phyloP scores from a whole-genome alignment of 768 basidiomycete genomes.

The Kwoniella botswanensis region DNA sequence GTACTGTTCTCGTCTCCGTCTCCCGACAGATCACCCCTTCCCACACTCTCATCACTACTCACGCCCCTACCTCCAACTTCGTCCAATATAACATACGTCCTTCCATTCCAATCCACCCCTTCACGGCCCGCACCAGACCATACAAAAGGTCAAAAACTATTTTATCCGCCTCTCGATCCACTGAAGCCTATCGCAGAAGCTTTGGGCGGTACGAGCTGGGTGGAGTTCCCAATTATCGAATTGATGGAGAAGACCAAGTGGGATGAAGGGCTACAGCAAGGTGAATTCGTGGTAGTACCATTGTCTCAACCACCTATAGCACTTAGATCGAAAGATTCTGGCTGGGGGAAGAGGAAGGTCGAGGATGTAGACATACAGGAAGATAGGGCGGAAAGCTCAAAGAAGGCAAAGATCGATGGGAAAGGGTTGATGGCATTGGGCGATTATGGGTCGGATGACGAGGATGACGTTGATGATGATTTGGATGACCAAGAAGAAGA shows the following conservation, averaged over 20 bases:
- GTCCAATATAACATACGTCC: conserved; percentile 27
- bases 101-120: conserved; percentile 46
- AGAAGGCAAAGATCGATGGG: conserved; percentile 10
- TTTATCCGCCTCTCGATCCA: conserved; percentile 68
- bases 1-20: conserved; percentile 62
- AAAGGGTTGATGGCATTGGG: conserved; percentile 38
- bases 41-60: conserved; percentile 27
- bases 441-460: conserved; percentile 48
- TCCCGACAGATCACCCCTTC: conserved; percentile 58
- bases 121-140: conserved; percentile 24
- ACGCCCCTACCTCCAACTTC: neutral
- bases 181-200: conserved; percentile 61
- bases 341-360: conserved; percentile 22
- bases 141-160: conserved; percentile 23
- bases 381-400: conserved; percentile 1
- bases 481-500: conserved; percentile 52
- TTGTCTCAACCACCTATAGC: neutral
- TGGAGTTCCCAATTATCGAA: conserved; percentile 84
- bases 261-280: conserved; percentile 34
- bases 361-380: neutral
- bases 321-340: conserved; percentile 17
- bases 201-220: conserved; percentile 70
- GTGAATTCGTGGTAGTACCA: conserved; percentile 8
- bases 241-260: conserved; percentile 71
- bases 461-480: conserved; percentile 59